These are phyloP conservation scores for Peltaster fructicola DNA, from an alignment of 2,329 filamentous ascomycete species.

Conservation along the genomic window DNA sequence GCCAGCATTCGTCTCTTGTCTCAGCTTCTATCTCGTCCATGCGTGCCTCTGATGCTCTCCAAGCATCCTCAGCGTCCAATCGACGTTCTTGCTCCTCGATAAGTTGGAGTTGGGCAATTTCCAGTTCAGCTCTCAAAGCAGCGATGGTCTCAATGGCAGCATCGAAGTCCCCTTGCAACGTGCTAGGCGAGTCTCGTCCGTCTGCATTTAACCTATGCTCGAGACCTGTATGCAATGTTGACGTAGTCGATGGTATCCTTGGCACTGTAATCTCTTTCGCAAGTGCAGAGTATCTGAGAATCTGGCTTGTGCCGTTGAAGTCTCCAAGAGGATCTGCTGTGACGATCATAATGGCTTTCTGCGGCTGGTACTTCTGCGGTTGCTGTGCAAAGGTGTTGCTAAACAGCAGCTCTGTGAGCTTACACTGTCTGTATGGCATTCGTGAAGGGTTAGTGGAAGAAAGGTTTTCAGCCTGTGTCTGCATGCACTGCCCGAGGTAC, in stretches of 20 bases:
- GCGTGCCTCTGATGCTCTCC: conserved; percentile 44
- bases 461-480: conserved; percentile 74
- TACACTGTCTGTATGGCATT: conserved; percentile 50
- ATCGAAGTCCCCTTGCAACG: conserved; percentile 51
- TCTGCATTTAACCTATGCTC: no score
- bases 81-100: conserved; percentile 54
- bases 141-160: conserved; percentile 65
- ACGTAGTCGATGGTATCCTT: conserved; percentile 65
- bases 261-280: conserved; percentile 87
- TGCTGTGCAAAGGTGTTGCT: conserved; percentile 31
- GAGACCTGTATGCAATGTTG: conserved; percentile 41
- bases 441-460: conserved; percentile 37
- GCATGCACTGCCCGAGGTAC: conserved; percentile 92
- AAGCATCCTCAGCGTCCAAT: conserved; percentile 53
- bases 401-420: conserved; percentile 35
- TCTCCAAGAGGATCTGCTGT: conserved; percentile 86
- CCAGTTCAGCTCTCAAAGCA: conserved; percentile 60
- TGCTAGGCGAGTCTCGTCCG: conserved; percentile 5
- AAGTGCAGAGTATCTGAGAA: conserved; percentile 81
- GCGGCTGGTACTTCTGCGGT: conserved; percentile 37
- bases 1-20: conserved; percentile 74
- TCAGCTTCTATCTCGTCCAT: conserved; percentile 66
- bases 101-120: conserved; percentile 52
- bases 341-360: conserved; percentile 89
- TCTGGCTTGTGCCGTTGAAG: conserved; percentile 93